Evolutionary conservation across 2,329 filamentous ascomycete species (phyloP).

Genomic region (Trichoderma hamatum): DNA sequence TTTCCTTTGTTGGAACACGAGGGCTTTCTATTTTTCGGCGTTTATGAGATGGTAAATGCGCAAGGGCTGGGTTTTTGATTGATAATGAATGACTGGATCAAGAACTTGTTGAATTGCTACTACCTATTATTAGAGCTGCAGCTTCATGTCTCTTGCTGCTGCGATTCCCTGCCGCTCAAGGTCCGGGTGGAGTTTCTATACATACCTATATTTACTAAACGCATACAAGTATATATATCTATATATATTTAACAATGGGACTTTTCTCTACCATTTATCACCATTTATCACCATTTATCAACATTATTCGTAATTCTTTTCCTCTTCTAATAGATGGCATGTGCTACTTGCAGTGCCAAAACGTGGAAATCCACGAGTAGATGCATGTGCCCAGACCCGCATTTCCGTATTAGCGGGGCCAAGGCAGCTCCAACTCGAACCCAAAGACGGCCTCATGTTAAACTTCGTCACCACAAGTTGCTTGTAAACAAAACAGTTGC

Average conservation of each 20-base stretch:
- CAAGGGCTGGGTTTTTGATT: conserved; percentile 28
- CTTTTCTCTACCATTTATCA: background rate
- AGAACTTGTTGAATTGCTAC: conserved; percentile 2
- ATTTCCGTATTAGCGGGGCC: conserved; percentile 25
- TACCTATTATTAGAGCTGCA: conserved; percentile 14
- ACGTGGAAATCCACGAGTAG: background rate
- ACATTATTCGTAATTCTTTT: background rate
- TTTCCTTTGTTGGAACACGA: background rate
- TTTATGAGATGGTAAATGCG: background rate
- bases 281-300: background rate
- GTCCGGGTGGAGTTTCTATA: background rate
- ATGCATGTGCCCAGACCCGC: conserved; percentile 24
- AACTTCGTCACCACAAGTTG: conserved; percentile 26
- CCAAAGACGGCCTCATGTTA: background rate
- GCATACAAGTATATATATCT: background rate
- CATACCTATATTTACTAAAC: background rate
- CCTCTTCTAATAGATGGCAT: background rate
- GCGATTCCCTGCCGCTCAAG: background rate
- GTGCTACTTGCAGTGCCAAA: background rate
- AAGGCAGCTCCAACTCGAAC: conserved; percentile 18
- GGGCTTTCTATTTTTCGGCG: background rate
- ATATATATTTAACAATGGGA: background rate
- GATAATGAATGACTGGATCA: conserved; percentile 3
- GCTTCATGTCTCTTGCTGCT: background rate
- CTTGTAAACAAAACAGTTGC: background rate